These are phyloP conservation scores for Trichophyton equinum DNA, from an alignment of 2,329 filamentous ascomycete genomes.

Conservation along the genomic window DNA sequence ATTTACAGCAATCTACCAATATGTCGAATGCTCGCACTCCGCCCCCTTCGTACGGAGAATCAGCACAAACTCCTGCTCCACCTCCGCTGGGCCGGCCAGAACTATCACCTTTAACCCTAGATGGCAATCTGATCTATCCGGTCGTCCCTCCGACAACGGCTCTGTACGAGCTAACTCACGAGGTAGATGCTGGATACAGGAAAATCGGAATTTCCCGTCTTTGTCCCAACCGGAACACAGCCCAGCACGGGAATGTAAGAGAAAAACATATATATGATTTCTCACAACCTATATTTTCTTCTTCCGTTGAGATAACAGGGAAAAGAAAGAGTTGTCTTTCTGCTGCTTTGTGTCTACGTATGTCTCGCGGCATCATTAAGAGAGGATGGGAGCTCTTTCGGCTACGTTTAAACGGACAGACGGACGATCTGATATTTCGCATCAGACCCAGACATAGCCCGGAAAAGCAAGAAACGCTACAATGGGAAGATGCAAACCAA, in stretches of 20 bases:
- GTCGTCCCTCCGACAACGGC: conserved; percentile 9
- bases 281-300: conserved; percentile 8
- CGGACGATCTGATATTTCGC: conserved; percentile 9
- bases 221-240: background rate
- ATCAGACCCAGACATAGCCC: conserved; percentile 10
- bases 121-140: conserved; percentile 11
- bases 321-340: conserved; percentile 12
- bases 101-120: conserved; percentile 10
- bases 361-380: conserved; percentile 7
- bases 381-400: conserved; percentile 11
- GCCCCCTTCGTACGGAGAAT: conserved; percentile 10
- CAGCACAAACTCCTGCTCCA: background rate
- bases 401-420: background rate
- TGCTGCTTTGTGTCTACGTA: conserved; percentile 6
- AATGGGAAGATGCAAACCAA: conserved; percentile 11
- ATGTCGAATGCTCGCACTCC: background rate
- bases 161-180: conserved; percentile 11
- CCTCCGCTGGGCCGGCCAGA: background rate
- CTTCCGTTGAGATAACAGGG: conserved; percentile 12
- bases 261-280: conserved; percentile 13
- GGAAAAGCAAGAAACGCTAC: conserved; percentile 6
- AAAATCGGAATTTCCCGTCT: conserved; percentile 11
- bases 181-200: conserved; percentile 11
- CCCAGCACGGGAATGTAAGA: background rate
- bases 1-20: background rate